These are phyloP conservation scores for Neobulgaria alba DNA, from an alignment of 2,329 filamentous ascomycete species.

Conservation along the genomic window DNA sequence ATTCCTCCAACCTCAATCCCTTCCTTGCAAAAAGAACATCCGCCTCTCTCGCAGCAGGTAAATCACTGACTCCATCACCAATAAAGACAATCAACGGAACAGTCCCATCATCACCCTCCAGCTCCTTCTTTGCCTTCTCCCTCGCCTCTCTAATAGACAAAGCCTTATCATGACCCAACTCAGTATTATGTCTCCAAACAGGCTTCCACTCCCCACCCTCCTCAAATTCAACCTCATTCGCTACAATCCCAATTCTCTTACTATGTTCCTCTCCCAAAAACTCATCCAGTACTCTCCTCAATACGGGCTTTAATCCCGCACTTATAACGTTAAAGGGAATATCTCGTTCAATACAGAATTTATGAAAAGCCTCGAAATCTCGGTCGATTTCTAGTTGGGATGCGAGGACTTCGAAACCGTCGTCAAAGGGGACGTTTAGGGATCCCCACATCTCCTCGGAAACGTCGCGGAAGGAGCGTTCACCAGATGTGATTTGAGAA, in stretches of 20 bases:
- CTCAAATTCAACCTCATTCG: slow-evolving; percentile 55
- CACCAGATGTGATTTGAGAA: slow-evolving; percentile 54
- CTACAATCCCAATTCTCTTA: slow-evolving; percentile 55
- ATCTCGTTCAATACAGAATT: slow-evolving; percentile 51
- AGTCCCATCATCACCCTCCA: slow-evolving; percentile 48
- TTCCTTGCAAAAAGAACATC: slow-evolving; percentile 60
- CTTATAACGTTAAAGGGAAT: slow-evolving; percentile 65
- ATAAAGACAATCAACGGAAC: slow-evolving; percentile 62
- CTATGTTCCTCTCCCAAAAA: slow-evolving; percentile 55
- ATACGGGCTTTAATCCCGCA: slow-evolving; percentile 56
- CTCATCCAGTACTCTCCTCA: slow-evolving; percentile 52
- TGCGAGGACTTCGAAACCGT: slow-evolving; percentile 58
- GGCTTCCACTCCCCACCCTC: slow-evolving; percentile 55
- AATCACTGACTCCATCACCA: slow-evolving; percentile 59
- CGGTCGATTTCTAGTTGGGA: slow-evolving; percentile 53
- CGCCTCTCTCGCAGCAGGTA: slow-evolving; percentile 56
- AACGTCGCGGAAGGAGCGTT: slow-evolving; percentile 60
- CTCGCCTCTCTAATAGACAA: slow-evolving; percentile 54
- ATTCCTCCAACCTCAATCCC: slow-evolving; percentile 57
- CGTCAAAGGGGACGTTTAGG: slow-evolving; percentile 56
- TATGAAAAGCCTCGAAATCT: slow-evolving; percentile 55
- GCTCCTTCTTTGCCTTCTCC: slow-evolving; percentile 41
- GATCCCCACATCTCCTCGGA: slow-evolving; percentile 66
- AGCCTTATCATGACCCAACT: slow-evolving; percentile 60
- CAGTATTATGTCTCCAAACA: slow-evolving; percentile 57